These are phyloP conservation scores for Marasmius oreades DNA, from an alignment of 1,284 basidiomycete genomes.

Conservation along the genomic window DNA sequence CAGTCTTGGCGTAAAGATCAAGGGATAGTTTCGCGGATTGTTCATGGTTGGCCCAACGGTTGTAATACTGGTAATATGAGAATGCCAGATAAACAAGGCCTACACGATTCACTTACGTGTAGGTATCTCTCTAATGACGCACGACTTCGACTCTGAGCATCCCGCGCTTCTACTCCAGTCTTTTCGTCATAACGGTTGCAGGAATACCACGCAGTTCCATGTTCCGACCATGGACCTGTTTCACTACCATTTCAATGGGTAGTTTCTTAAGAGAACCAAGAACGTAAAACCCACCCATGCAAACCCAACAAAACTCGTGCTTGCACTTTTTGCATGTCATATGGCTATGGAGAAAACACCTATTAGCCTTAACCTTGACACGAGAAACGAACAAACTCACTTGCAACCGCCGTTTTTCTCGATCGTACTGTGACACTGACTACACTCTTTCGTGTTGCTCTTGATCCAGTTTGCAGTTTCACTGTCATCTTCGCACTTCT, in stretches of 20 bases:
- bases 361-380: constrained; percentile 4
- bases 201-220: constrained; percentile 96
- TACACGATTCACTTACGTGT: constrained; percentile 62
- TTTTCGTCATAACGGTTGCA: constrained; percentile 98
- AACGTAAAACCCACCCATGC: constrained; percentile 53
- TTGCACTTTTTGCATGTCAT: constrained; percentile 99
- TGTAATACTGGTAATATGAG: constrained; percentile 74
- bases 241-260: constrained; percentile 17
- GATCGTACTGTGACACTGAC: constrained; percentile 93
- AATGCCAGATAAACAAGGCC: constrained; percentile 1
- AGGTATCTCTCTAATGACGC: constrained; percentile 93
- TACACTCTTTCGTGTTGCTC: constrained; percentile 98
- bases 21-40: constrained; percentile 95
- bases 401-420: constrained; percentile 99
- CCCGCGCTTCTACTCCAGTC: constrained; percentile 82
- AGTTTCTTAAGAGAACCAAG: not conserved
- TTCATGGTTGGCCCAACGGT: constrained; percentile 98
- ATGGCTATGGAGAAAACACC: constrained; percentile 53
- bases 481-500: constrained; percentile 96
- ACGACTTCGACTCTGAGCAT: constrained; percentile 85
- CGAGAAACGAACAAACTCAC: constrained; percentile 46
- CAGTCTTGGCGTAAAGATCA: constrained; percentile 90
- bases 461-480: constrained; percentile 99
- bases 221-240: constrained; percentile 93
- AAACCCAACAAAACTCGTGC: constrained; percentile 83